A percentile compares a stretch with the other conserved stretches of the same genome.
phyloP scores from a whole-genome alignment of 768 basidiomycete species.

The Collybiopsis luxurians region DNA sequence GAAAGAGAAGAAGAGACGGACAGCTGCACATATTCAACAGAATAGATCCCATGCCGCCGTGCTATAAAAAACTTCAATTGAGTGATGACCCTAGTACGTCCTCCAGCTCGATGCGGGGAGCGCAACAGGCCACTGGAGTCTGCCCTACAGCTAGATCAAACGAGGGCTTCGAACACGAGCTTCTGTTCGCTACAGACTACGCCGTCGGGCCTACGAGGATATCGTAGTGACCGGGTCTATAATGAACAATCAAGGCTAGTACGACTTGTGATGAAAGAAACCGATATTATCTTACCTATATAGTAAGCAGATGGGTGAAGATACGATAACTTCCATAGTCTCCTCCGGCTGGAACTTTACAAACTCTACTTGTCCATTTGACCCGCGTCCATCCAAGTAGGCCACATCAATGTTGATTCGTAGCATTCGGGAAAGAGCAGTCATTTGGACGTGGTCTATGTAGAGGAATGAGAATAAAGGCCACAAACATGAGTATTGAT shows the following conservation, averaged over 20 bases:
- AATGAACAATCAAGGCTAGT: neutral
- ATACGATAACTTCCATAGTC: conserved; percentile 37
- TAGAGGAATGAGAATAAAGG: too few species aligned
- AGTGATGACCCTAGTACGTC: too few species aligned
- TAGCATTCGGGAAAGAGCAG: conserved; percentile 69
- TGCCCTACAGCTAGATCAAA: too few species aligned
- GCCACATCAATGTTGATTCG: conserved; percentile 69
- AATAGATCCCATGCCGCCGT: too few species aligned
- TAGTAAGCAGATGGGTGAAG: conserved; percentile 61
- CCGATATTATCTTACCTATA: conserved; percentile 53
- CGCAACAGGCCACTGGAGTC: too few species aligned
- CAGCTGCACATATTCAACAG: too few species aligned
- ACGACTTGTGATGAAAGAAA: neutral
- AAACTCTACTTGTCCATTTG: conserved; percentile 58
- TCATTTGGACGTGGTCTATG: conserved; percentile 79
- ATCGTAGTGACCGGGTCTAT: conserved; percentile 88
- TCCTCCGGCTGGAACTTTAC: conserved; percentile 49
- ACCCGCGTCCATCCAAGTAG: conserved; percentile 68
- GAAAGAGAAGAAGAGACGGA: too few species aligned
- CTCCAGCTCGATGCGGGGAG: too few species aligned
- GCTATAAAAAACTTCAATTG: too few species aligned
- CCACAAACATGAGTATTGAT: too few species aligned
- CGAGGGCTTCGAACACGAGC: too few species aligned
- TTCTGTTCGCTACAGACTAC: too few species aligned
- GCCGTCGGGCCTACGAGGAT: conserved; percentile 31